A percentile compares a stretch with the other conserved stretches of the same genome.
Conservation (phyloP, 768 basidiomycete species). For the Amyloporia xantha region DNA sequence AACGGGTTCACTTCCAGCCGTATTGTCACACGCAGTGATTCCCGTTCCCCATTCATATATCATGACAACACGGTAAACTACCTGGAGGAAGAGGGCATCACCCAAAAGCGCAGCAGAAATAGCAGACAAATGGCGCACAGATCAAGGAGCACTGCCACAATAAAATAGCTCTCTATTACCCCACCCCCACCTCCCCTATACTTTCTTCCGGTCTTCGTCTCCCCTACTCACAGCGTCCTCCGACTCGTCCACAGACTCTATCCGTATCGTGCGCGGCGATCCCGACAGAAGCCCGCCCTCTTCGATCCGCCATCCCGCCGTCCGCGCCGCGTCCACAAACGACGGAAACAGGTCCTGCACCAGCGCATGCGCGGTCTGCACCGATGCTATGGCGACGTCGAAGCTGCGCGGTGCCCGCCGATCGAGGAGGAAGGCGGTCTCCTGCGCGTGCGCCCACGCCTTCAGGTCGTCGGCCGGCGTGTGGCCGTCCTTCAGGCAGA, state of each 20-base stretch:
- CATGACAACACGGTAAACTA: too few relatives aligned
- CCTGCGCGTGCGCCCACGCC: constrained; percentile 39
- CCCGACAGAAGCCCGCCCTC: constrained; percentile 19
- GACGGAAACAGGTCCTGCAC: constrained; percentile 11
- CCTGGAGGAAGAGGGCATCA: too few relatives aligned
- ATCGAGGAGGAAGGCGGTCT: constrained; percentile 8
- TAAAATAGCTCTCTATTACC: too few relatives aligned
- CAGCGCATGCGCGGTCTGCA: constrained; percentile 6
- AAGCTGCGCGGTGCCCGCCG: constrained; percentile 1
- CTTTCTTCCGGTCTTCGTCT: constrained; percentile 1
- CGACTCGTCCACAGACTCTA: not conserved
- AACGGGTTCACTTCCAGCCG: too few relatives aligned
- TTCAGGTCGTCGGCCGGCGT: constrained; percentile 42
- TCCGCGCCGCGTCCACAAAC: constrained; percentile 14
- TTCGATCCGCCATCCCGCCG: constrained; percentile 20
- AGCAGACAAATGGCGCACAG: too few relatives aligned
- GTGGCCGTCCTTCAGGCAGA: constrained; percentile 48
- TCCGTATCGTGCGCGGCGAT: constrained; percentile 12
- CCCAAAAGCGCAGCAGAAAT: too few relatives aligned
- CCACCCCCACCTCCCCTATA: too few relatives aligned
- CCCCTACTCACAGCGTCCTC: not conserved
- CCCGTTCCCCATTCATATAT: too few relatives aligned
- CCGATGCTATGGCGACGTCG: constrained; percentile 7
- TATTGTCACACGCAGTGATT: too few relatives aligned
- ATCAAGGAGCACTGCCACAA: too few relatives aligned